These are phyloP conservation scores for Bocquillonia castaneifolia DNA, from an alignment of 441 rosid species.

Conservation along the genomic window DNA sequence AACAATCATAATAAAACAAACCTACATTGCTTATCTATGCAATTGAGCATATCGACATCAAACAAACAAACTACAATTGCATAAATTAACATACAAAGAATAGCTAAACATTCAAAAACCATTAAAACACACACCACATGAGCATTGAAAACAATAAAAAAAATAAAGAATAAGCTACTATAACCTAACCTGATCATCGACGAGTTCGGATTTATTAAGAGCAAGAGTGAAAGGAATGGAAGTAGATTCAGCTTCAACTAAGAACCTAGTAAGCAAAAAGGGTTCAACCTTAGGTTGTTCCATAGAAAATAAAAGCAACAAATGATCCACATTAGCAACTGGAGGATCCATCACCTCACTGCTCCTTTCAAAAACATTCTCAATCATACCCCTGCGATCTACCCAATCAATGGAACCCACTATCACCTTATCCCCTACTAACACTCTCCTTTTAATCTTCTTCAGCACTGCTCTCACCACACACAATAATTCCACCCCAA, in stretches of 20 bases:
- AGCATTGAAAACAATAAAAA: too few relatives aligned
- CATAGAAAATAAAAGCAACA: conserved; percentile 73
- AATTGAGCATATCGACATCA: too few relatives aligned
- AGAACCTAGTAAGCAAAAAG: conserved; percentile 68
- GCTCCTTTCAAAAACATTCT: conserved; percentile 66
- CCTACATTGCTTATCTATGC: too few relatives aligned
- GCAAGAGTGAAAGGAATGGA: conserved; percentile 73
- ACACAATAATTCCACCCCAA: conserved; percentile 70
- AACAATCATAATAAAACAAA: too few relatives aligned
- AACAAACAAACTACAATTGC: too few relatives aligned
- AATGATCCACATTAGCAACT: conserved; percentile 79
- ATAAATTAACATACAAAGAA: too few relatives aligned
- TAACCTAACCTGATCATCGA: conserved; percentile 59
- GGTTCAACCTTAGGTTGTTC: conserved; percentile 79
- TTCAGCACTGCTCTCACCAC: conserved; percentile 82
- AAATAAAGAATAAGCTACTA: too few relatives aligned
- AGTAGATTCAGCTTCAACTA: conserved; percentile 84
- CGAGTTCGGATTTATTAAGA: conserved; percentile 69
- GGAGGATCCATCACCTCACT: conserved; percentile 77
- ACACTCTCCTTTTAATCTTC: conserved; percentile 83
- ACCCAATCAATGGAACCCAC: conserved; percentile 90
- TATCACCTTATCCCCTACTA: conserved; percentile 80
- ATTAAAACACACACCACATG: too few relatives aligned
- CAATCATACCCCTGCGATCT: conserved; percentile 76
- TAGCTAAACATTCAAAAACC: too few relatives aligned